Evolutionary conservation across 805 yeast genomes (phyloP), one percentile per base, ranked within the genome.

Genomic region (Torulaspora gathmanii): DNA sequence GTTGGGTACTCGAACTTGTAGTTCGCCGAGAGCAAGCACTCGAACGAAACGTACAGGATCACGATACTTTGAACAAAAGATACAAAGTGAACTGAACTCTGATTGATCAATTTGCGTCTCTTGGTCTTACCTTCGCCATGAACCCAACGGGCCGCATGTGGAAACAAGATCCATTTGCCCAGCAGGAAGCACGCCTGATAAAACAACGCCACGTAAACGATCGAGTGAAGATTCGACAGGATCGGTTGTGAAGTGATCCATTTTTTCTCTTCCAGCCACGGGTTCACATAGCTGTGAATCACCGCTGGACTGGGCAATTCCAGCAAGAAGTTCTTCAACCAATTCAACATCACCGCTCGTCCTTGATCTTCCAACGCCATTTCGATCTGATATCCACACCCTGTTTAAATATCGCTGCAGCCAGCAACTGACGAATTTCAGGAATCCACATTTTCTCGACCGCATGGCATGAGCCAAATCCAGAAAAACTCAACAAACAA

Each of bases 31-130:
- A 42, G 30, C 25, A 57, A 45, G 31, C 57, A 57, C 20, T 42
- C 44, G 23, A 56, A 43, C 19, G 67, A 57, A 10, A 82, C 57
- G 20, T 69, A 57, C 19, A 88, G 64, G 17, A 95, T 82, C 17
- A 85, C 52, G 0, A 87, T 31, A 29, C 93, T 79, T 67, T 93
- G 97, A 17, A 89, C 76, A 74, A 86, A 79, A 1, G 96, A 85
- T 4, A 88, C 95, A 20, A 86, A 75, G 65, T 90, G 98, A 34
- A 65, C 57, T 3, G 67, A 54, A 22, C 63, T 49, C 47, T 65
- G 69, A 40, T 55, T 54, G 27, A 53, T 46, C 30, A 61, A 44
- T 33, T 49, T 55, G 25, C 45, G 50, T 29, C 47, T 45, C n/a
- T 45, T 53, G 33, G 47, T 33, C n/a, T 36, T 29, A 25, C 45